Conservation (phyloP, 2,329 filamentous ascomycete genomes). For the Colletotrichum musicola region DNA sequence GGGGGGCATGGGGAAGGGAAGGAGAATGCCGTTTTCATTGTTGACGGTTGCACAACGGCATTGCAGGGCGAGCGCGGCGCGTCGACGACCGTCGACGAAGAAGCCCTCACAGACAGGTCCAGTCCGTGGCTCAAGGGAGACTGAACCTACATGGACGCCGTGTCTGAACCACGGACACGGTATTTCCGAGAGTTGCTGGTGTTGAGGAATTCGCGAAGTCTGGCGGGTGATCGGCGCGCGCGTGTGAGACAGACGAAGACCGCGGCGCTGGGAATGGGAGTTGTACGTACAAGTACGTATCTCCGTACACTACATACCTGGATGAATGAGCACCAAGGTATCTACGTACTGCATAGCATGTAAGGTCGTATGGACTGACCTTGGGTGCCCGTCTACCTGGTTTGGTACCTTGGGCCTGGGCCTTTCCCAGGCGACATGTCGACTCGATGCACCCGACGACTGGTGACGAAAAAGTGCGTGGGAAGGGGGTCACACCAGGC, state of each 20-base stretch:
- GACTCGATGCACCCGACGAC: conserved; percentile 23
- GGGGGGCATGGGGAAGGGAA: too few relatives aligned
- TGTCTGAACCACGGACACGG: conserved; percentile 23
- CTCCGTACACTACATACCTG: too few relatives aligned
- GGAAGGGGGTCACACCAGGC: not conserved
- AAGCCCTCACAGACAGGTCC: not conserved
- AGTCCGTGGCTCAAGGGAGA: conserved; percentile 18
- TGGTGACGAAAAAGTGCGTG: conserved; percentile 9
- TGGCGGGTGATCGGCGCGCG: conserved; percentile 8
- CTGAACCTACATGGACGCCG: not conserved
- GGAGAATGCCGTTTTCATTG: not conserved
- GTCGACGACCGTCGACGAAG: not conserved
- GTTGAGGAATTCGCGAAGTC: not conserved
- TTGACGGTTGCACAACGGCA: not conserved
- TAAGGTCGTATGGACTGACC: too few relatives aligned
- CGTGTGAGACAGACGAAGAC: conserved; percentile 18
- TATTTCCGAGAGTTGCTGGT: not conserved
- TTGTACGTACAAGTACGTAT: too few relatives aligned
- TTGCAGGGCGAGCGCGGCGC: conserved; percentile 2
- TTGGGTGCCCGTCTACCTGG: too few relatives aligned
- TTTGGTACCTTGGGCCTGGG: too few relatives aligned
- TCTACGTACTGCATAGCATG: too few relatives aligned
- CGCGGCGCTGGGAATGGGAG: conserved; percentile 12
- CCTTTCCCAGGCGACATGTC: not conserved
- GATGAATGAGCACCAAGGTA: too few relatives aligned